Conservation (phyloP, 441 rosid genomes). For the Populus trichocarpa region DNA sequence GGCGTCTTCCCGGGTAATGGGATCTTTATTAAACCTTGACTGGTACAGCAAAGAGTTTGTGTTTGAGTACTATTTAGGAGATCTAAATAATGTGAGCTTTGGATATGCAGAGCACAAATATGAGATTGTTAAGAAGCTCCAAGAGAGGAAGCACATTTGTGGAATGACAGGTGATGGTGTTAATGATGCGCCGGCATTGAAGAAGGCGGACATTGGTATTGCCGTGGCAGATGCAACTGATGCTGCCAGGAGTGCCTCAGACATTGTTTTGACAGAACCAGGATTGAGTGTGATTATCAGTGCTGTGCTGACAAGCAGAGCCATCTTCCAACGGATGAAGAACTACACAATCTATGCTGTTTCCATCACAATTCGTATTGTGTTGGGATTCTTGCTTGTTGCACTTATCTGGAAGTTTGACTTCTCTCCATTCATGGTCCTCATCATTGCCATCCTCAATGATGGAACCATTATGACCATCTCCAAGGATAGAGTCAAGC, state of each 20-base stretch:
- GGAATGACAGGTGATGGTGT: slow-evolving; percentile 97
- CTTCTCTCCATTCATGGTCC: slow-evolving; percentile 88
- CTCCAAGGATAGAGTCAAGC: slow-evolving; percentile 80
- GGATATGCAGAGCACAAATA: slow-evolving; percentile 63
- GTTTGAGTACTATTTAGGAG: no score
- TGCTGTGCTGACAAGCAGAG: slow-evolving; percentile 84
- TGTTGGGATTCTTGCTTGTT: slow-evolving; percentile 75
- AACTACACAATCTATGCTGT: slow-evolving; percentile 67
- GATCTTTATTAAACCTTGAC: background rate
- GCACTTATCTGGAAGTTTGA: slow-evolving; percentile 87
- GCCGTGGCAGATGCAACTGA: slow-evolving; percentile 93
- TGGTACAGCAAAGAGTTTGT: no score
- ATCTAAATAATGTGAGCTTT: background rate
- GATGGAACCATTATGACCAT: slow-evolving; percentile 97
- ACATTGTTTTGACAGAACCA: slow-evolving; percentile 84
- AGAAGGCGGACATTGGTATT: slow-evolving; percentile 82
- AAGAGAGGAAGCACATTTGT: slow-evolving; percentile 72
- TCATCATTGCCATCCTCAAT: slow-evolving; percentile 79
- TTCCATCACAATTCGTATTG: background rate
- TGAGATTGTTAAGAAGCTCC: slow-evolving; percentile 75
- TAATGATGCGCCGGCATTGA: slow-evolving; percentile 82
- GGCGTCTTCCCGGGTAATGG: slow-evolving; percentile 82
- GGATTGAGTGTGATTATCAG: slow-evolving; percentile 81
- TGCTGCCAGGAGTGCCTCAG: slow-evolving; percentile 80
- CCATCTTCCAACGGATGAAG: slow-evolving; percentile 93